Base-by-base conservation (phyloP, 495 filamentous ascomycete species). In the Cercophora sp. region DNA sequence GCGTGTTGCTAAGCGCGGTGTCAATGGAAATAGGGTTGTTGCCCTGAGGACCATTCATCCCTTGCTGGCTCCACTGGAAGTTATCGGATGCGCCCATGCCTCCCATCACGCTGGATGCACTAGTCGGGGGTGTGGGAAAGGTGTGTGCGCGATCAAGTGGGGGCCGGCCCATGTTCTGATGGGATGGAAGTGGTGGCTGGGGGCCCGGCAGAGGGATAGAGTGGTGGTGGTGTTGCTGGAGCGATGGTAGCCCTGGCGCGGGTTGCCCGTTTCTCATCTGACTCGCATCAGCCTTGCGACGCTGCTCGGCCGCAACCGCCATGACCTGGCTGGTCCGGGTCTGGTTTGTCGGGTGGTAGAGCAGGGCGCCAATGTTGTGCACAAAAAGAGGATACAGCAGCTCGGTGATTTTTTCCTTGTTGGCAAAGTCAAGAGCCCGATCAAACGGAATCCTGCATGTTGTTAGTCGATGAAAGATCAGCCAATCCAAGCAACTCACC, bases 321-420 rank as follows among this genome's bases (percentile, higher is more conserved):
- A 96, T 89, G 1, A 91, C 88, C 60, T 86, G 83, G 70, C 85
- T 88, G 18, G 88, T 89, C 40, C 90, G 74, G 35, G 73, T 84
- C 59, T 88, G 84, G 62, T 96, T 97, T 26, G 89, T 86, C 0
- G 92, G 92, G 63, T 96, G 93, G 67, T 96, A 97, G 54, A 98
- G 78, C 48, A 97, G 78, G 32, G 88, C 86, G 36, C 93, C 89
- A 61, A 98, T 97, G 70, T 97, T 96, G 67, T 96, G 91, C 24
- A 98, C 93, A 65, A 98, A 98, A 16, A 98, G 76, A 22, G 93
- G 93, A 71, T 98, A 98, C 51, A 98, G 68, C 10, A 88, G 70
- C 68, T 98, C 92, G 0, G 94, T 97, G 57, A 98, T 98, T 72
- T 97, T 96, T 70, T 98, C 93, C 78, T 96, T 96, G 74, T 98